Percentiles rank a stretch among this genome's conserved stretches.
phyloP scores from a whole-genome alignment of 805 yeast genomes.

The Candida peoriensis region DNA sequence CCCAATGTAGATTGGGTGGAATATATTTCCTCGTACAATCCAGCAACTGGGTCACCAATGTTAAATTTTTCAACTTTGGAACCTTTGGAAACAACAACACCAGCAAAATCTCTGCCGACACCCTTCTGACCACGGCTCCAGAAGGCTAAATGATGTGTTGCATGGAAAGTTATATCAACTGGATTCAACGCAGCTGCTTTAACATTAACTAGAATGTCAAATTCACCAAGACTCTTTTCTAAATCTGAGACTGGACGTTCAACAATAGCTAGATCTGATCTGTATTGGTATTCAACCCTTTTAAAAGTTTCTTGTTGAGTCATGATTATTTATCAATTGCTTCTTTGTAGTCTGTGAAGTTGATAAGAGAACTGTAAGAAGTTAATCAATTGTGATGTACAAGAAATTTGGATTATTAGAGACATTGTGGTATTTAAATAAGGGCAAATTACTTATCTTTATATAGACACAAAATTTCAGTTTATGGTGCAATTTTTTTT shows the following conservation, averaged over 20 bases:
- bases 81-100: conserved; percentile 49
- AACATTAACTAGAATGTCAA: conserved; percentile 41
- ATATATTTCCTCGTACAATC: conserved; percentile 27
- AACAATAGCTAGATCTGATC: conserved; percentile 7
- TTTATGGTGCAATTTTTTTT: too few species aligned
- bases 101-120: conserved; percentile 50
- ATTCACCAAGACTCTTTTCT: conserved; percentile 30
- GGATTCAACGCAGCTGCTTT: conserved; percentile 53
- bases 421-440: too few species aligned
- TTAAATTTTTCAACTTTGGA: conserved; percentile 29
- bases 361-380: too few species aligned
- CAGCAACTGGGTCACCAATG: conserved; percentile 55
- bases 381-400: too few species aligned
- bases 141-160: conserved; percentile 25
- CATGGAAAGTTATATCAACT: conserved; percentile 45
- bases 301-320: too few species aligned
- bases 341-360: too few species aligned
- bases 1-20: conserved; percentile 37
- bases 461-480: too few species aligned
- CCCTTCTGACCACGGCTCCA: conserved; percentile 24
- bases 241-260: conserved; percentile 16
- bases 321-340: too few species aligned
- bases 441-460: too few species aligned
- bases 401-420: too few species aligned
- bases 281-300: conserved; percentile 16